phyloP scores from a whole-genome alignment of 768 basidiomycete species.

The Lactarius sp. region DNA sequence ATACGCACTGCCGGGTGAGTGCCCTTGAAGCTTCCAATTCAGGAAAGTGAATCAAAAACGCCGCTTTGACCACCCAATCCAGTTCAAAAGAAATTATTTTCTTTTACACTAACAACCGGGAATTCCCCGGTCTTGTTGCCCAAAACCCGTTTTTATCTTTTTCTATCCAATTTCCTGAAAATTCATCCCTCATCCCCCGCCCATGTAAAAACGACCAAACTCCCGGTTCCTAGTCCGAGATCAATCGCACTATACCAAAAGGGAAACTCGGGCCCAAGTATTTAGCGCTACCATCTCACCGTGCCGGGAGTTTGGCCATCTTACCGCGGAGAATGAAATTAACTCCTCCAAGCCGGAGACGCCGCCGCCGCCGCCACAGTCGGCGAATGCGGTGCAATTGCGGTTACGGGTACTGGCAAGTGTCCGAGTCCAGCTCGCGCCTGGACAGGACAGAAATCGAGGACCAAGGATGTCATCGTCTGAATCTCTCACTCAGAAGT shows the following conservation, averaged over 20 bases:
- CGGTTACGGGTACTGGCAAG: neutral
- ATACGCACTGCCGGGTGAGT: neutral
- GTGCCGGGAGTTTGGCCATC: neutral
- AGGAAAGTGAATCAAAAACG: slow-evolving; percentile 14
- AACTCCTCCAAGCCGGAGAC: slow-evolving; percentile 4
- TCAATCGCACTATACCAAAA: slow-evolving; percentile 19
- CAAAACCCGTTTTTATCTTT: neutral
- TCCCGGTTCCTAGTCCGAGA: slow-evolving; percentile 7
- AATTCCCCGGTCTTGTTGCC: neutral
- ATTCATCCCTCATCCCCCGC: neutral
- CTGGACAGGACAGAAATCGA: neutral
- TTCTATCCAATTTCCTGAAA: neutral
- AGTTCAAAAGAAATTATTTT: neutral
- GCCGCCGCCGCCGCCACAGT: slow-evolving; percentile 8
- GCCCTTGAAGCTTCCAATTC: slow-evolving; percentile 15
- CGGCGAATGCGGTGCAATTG: neutral
- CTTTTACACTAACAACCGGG: neutral
- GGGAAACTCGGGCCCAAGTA: slow-evolving; percentile 17
- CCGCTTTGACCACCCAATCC: slow-evolving; percentile 1
- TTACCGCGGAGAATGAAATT: slow-evolving; percentile 8
- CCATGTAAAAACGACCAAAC: neutral
- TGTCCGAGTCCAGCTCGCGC: neutral
- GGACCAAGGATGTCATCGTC: slow-evolving; percentile 11
- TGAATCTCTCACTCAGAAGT: slow-evolving; percentile 41
- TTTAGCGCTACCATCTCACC: neutral